phyloP scores from a whole-genome alignment of 495 filamentous ascomycete species.

The Daldinia childiae region DNA sequence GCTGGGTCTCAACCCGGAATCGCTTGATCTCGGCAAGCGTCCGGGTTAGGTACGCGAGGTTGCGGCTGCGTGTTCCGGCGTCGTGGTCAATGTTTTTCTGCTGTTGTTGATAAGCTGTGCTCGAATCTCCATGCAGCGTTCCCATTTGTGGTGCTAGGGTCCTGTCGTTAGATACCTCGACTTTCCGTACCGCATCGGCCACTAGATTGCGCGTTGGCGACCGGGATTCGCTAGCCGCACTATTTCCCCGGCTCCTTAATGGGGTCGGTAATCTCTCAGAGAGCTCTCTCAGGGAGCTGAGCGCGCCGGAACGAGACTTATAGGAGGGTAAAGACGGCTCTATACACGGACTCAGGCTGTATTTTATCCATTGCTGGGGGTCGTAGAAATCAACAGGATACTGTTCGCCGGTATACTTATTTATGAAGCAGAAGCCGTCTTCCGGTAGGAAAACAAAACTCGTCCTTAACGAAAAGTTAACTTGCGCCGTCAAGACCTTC shows the following conservation, averaged over 20 bases:
- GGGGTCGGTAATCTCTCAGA: constrained; percentile 48
- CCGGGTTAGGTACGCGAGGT: constrained; percentile 77
- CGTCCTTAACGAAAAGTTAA: constrained; percentile 92
- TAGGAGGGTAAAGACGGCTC: constrained; percentile 64
- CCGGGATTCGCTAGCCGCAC: constrained; percentile 36
- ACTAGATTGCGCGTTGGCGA: constrained; percentile 42
- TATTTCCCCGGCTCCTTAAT: constrained; percentile 45
- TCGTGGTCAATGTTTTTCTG: constrained; percentile 57
- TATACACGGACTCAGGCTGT: constrained; percentile 81
- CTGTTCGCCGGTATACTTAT: constrained; percentile 81
- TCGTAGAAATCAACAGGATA: constrained; percentile 89
- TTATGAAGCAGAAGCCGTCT: constrained; percentile 87
- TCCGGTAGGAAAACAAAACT: constrained; percentile 87
- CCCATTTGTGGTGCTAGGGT: constrained; percentile 61
- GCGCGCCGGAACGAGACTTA: constrained; percentile 45
- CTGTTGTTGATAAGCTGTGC: constrained; percentile 55
- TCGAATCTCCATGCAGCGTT: constrained; percentile 50
- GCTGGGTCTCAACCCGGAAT: constrained; percentile 78
- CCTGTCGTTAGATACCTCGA: constrained; percentile 52
- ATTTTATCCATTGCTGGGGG: constrained; percentile 78
- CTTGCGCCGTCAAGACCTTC: constrained; percentile 90
- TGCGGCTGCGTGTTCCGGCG: constrained; percentile 47
- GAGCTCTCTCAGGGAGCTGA: constrained; percentile 52
- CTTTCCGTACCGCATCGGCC: constrained; percentile 38
- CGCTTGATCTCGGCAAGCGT: constrained; percentile 73